Base-by-base conservation (phyloP, 805 yeast genomes). In the Wickerhamiella alocasiicola region DNA sequence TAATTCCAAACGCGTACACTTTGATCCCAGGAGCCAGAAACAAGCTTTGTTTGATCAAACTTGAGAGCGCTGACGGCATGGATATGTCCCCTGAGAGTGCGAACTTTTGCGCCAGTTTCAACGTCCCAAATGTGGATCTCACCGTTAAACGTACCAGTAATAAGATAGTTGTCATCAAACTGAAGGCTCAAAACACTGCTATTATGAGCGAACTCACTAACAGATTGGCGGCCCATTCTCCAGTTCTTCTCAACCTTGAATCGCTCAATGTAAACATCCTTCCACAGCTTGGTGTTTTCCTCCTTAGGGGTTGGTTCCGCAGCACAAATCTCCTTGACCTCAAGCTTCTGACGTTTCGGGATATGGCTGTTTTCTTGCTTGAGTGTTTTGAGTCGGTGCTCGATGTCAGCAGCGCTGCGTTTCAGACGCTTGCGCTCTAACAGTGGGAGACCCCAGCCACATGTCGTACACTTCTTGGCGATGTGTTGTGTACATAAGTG, bases 401-500 rank as follows among this genome's bases (percentile, higher is more conserved):
- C 52, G 7, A 59, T 52, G 12, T 54, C 54, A 29, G 51, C 50
- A 39, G 53, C 52, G 36, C 59, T 47, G 34, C 56, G 59, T 19
- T 59, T 49, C 17, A 60, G 52, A 18, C 67, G 50, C 39, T 55
- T 81, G 76, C 85, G 83, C 54, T 85, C 95, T 74, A 91, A 72
- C 45, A 91, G 64, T 2, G 98, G 98, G 48, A 91, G 67, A 4
- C 98, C 98, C 98, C 98, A 91, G 12, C 98, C 98, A 63, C 98
- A 91, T 55, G 83, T 83, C 29, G 95, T 94, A 63, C 98, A 91
- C 60, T 91, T 91, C 45, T 94, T 71, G 62, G 91, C 98, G 42
- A 91, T 91, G 60, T 91, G 98, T 62, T 91, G 98, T 57, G 85
- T 95, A 56, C 98, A 91, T 85, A 91, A 79, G 50, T 88, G 87